Evolutionary conservation across 768 basidiomycete species (phyloP).

Genomic region (Kwoniella newhampshirensis): DNA sequence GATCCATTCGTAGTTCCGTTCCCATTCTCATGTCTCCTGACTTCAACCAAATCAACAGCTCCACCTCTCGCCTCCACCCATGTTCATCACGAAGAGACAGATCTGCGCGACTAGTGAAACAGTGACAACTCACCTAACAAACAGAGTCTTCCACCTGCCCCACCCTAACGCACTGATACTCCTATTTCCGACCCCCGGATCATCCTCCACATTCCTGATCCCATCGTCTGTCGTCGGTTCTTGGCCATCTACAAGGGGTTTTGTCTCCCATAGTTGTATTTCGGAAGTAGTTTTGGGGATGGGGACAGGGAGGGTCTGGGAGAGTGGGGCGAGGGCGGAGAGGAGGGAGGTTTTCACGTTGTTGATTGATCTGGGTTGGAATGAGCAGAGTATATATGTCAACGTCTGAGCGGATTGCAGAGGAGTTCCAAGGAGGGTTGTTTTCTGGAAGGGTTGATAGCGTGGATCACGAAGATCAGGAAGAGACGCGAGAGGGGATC

Average conservation of each 20-base stretch:
- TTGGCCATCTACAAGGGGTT: constrained; percentile 21
- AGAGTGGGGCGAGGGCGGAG: constrained; percentile 34
- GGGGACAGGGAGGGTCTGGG: constrained; percentile 7
- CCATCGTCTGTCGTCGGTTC: constrained; percentile 11
- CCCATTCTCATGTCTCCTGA: background rate
- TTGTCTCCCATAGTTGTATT: constrained; percentile 34
- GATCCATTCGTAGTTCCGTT: background rate
- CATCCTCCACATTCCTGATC: constrained; percentile 25
- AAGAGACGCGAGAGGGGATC: too few relatives aligned
- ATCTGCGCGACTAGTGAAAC: background rate
- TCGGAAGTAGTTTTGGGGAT: constrained; percentile 24
- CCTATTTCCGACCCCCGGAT: constrained; percentile 6
- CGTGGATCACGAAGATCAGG: too few relatives aligned
- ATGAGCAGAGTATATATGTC: too few relatives aligned
- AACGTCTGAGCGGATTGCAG: too few relatives aligned
- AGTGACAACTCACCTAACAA: constrained; percentile 35
- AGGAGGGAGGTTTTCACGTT: constrained; percentile 35
- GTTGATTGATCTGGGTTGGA: constrained; percentile 26
- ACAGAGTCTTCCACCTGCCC: constrained; percentile 41
- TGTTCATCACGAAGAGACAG: too few relatives aligned
- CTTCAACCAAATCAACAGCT: too few relatives aligned
- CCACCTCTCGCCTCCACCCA: too few relatives aligned
- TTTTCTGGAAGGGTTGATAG: too few relatives aligned
- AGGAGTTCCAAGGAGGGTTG: too few relatives aligned
- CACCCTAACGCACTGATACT: constrained; percentile 28